Base-by-base conservation (phyloP, 306 rosid genomes). In the Medicago ruthenica region DNA sequence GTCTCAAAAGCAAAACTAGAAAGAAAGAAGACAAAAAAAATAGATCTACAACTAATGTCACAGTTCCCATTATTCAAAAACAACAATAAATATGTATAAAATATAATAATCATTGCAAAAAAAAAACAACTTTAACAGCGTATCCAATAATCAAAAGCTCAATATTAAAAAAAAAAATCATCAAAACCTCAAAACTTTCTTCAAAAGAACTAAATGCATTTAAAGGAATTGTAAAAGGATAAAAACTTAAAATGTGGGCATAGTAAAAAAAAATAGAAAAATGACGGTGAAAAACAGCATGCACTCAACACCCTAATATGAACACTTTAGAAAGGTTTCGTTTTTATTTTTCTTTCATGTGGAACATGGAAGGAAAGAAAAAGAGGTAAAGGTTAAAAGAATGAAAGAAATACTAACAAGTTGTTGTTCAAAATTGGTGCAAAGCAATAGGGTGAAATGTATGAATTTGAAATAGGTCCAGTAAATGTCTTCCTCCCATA, bases 401-500 rank as follows among this genome's bases (percentile, higher is more conserved):
- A 18, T 9, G 13, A 9, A 67, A 14, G 37, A 4, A 37, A 42
- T 55, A 81, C 83, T 82, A 41, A 91, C 93, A 76, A 88, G 92
- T 27, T 78, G 79, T 45, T 71, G 82, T 15, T 89, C 79, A 78
- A 44, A 87, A 39, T 71, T 85, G 3, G 17, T 17, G 0, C 8
- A 71, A 17, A 91, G 88, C 76, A 75, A 74, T n/a, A 75, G 88
- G 5, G 83, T 69, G 31, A 91, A 89, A 55, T 80, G 92, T 42
- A 39, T 53, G 70, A 80, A 71, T 21, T 86, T 87, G 16, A 91
- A 89, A 84, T 82, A 92, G 70, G 67, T 67, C 93, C 93, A 87
- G 79, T 91, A 87, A 48, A 89, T 83, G 15, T 89, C 88, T 22
- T 91, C 87, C 2, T 39, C 86, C 97, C 83, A 86, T 6, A 87